Evolutionary conservation across 2,329 filamentous ascomycete species (phyloP), one percentile per base, ranked within the genome.

Genomic region (Penicillium digitatum): DNA sequence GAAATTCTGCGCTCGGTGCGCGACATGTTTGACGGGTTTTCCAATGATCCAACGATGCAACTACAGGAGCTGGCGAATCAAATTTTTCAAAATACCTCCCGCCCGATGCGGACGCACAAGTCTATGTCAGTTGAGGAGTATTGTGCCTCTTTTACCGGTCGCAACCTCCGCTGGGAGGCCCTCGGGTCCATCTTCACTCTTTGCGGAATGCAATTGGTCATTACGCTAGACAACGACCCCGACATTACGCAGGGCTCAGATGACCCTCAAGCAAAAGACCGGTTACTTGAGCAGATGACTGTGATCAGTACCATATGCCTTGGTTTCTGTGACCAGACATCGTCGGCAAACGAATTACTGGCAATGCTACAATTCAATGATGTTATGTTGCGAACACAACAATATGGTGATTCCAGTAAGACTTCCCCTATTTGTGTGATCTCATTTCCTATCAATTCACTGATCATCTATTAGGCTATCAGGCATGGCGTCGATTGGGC

Each of bases 401-500:
- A 69, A 42, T 72, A 70, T 48, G 70, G 70, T 11, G 70, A 72
- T 57, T 65, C 66, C 11, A 72, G 70, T 72, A 62, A 46, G 67
- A 44, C 7, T 67, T 69, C 51, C 63, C 69, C 49, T 70, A 65
- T 70, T 59, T 55, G 61, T 54, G 22, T 26, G 20, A 18, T 20
- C 34, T 40, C 16, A 16, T 14, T 3, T 9, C 12, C 18, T 46
- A 10, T 35, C 37, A 18, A 14, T n/a, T 18, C 31, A 48, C 35
- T 53, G 12, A 53, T 34, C 38, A 16, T 37, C 24, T 27, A 29
- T 22, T 50, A 77, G 78, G 77, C 55, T 79, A 78, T 40, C 69
- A 73, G 42, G 76, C 77, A 4, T 81, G 78, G 78, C 71, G 76
- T 43, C 72, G 71, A 32, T 66, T 80, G 2, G 77, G 78, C 24